A percentile compares a stretch with the other conserved stretches of the same genome.
Conservation (phyloP, 2,329 filamentous ascomycete genomes). For the Orbilia blumenaviensis region DNA sequence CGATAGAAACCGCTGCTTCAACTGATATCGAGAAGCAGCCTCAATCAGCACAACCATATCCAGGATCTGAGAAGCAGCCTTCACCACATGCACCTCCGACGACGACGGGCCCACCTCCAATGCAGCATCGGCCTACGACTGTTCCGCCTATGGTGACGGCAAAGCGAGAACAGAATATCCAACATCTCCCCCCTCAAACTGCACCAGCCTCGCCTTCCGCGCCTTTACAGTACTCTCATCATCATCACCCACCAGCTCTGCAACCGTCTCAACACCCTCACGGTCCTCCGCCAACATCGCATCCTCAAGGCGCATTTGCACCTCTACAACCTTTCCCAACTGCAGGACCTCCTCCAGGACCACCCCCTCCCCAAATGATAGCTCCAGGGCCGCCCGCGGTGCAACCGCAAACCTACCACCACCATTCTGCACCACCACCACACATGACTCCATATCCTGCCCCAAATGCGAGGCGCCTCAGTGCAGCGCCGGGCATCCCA, state of each 20-base stretch:
- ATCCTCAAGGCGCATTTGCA: constrained; percentile 23
- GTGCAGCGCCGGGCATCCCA: constrained; percentile 32
- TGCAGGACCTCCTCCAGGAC: constrained; percentile 5
- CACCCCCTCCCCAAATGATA: constrained; percentile 34
- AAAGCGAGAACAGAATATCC: constrained; percentile 51
- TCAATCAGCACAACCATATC: constrained; percentile 39
- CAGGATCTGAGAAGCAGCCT: constrained; percentile 37
- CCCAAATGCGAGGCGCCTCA: constrained; percentile 30
- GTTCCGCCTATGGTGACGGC: constrained; percentile 52
- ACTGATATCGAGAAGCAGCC: constrained; percentile 43
- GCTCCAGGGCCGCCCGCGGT: constrained; percentile 44
- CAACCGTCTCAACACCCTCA: constrained; percentile 36
- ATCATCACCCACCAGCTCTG: constrained; percentile 29
- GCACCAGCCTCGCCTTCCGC: constrained; percentile 44
- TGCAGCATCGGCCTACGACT: constrained; percentile 53
- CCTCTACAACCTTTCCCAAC: constrained; percentile 38
- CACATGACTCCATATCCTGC: constrained; percentile 38
- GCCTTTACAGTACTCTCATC: constrained; percentile 38
- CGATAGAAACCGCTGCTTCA: constrained; percentile 47
- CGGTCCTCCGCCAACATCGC: constrained; percentile 17
- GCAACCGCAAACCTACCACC: constrained; percentile 46
- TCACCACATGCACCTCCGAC: constrained; percentile 49
- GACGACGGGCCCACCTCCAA: constrained; percentile 47
- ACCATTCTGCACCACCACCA: constrained; percentile 42
- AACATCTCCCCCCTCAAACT: constrained; percentile 48